phyloP scores from a whole-genome alignment of 345 rosid genomes.

The Barbarea vulgaris region DNA sequence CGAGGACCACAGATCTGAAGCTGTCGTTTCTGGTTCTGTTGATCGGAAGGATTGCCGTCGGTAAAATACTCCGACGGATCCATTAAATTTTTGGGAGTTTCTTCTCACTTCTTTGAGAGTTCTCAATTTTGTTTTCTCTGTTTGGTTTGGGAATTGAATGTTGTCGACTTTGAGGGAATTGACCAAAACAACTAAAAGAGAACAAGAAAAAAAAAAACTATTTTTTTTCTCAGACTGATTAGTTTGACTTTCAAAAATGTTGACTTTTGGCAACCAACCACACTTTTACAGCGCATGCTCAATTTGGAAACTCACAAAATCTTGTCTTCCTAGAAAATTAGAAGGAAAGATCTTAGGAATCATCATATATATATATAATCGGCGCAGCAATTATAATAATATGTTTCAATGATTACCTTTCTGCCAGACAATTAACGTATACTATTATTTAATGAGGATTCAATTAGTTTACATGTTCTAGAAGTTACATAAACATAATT shows the following conservation, averaged over 20 bases:
- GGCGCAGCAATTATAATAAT: background rate
- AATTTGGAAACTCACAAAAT: background rate
- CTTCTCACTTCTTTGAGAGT: background rate
- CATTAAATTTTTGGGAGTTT: slow-evolving; percentile 29
- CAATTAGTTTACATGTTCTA: background rate
- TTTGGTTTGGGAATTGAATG: slow-evolving; percentile 34
- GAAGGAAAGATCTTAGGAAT: slow-evolving; percentile 28
- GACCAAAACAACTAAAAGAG: slow-evolving; percentile 32
- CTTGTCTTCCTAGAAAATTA: slow-evolving; percentile 9
- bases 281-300: slow-evolving; percentile 28
- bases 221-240: background rate
- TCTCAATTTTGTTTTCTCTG: slow-evolving; percentile 7
- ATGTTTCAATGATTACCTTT: background rate
- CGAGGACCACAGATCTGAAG: slow-evolving; percentile 77
- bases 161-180: slow-evolving; percentile 28
- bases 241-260: slow-evolving; percentile 42
- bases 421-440: background rate
- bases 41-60: slow-evolving; percentile 40
- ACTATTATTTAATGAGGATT: background rate
- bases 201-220: background rate
- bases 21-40: slow-evolving; percentile 41
- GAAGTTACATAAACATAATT: slow-evolving; percentile 24
- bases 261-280: slow-evolving; percentile 35
- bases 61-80: slow-evolving; percentile 44
- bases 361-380: slow-evolving; percentile 1